Percentiles rank a stretch among this genome's conserved stretches.
These are phyloP conservation scores for Tillandsia leiboldiana DNA, from an alignment of 176 grass and related monocot species.

Conservation along the genomic window DNA sequence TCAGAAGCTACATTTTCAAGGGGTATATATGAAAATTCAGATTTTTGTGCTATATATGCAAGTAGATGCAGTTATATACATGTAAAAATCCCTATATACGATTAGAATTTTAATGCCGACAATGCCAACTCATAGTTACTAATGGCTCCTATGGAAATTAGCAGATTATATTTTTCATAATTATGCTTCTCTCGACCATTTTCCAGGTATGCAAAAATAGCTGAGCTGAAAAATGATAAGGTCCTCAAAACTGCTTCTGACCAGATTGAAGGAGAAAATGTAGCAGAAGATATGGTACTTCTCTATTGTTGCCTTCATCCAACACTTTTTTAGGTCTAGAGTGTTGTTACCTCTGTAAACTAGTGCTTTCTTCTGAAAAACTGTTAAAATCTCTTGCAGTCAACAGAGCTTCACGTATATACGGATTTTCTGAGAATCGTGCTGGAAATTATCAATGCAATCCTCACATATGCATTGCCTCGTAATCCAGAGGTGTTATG, in stretches of 20 bases:
- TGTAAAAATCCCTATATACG: no score
- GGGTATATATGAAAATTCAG: no score
- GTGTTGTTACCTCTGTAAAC: constrained; percentile 6
- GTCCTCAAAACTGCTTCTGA: constrained; percentile 46
- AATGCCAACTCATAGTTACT: not conserved
- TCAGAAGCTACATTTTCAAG: not conserved
- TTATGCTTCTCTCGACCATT: constrained; percentile 11
- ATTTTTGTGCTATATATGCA: no score
- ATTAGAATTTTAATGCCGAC: not conserved
- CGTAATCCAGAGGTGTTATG: constrained; percentile 84
- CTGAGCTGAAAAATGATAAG: constrained; percentile 94
- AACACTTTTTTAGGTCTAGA: constrained; percentile 4
- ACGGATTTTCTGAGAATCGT: constrained; percentile 97
- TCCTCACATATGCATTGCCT: constrained; percentile 94
- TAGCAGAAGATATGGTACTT: constrained; percentile 85
- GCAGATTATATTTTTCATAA: not conserved
- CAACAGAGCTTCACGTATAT: constrained; percentile 94
- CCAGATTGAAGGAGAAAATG: constrained; percentile 61
- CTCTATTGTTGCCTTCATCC: not conserved
- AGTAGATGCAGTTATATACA: no score
- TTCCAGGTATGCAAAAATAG: constrained; percentile 86
- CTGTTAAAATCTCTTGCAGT: constrained; percentile 46
- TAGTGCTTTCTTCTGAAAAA: constrained; percentile 19
- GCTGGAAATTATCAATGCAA: constrained; percentile 96
- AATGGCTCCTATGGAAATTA: not conserved